phyloP scores from a whole-genome alignment of 2,329 filamentous ascomycete species.

The Calonectria montana region DNA sequence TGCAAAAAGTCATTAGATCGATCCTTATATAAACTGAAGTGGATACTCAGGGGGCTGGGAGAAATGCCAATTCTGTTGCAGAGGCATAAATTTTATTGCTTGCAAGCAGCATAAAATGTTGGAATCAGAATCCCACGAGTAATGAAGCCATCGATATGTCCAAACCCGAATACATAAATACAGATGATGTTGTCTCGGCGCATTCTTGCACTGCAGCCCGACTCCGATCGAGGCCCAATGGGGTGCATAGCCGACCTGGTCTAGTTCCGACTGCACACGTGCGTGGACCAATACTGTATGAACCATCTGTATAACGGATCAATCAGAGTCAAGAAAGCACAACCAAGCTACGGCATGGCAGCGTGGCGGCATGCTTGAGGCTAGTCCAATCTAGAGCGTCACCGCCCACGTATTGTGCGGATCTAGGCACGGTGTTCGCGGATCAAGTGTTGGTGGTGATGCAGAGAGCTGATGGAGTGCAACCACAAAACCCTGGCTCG shows the following conservation, averaged over 20 bases:
- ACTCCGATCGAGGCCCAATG: neutral
- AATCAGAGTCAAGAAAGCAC: neutral
- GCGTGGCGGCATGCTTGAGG: neutral
- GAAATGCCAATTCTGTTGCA: neutral
- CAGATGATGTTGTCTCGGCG: neutral
- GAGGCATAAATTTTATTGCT: neutral
- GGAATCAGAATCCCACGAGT: neutral
- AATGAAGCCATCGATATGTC: neutral
- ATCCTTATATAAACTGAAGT: neutral
- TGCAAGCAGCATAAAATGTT: neutral
- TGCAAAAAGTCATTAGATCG: neutral
- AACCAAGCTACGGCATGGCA: neutral
- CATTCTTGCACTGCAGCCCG: neutral
- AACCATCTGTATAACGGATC: neutral
- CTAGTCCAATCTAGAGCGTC: neutral
- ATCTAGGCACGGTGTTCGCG: neutral
- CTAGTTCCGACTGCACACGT: neutral
- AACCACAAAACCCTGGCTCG: neutral
- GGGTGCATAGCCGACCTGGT: neutral
- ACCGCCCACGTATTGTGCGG: neutral
- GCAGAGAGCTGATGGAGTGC: neutral
- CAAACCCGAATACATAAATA: neutral
- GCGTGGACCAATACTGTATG: constrained; percentile 1
- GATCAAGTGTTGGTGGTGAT: neutral
- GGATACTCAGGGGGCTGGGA: neutral